Evolutionary conservation across 2,329 filamentous ascomycete species (phyloP), one percentile per base, ranked within the genome.

Genomic region (Lithohypha guttulata): DNA sequence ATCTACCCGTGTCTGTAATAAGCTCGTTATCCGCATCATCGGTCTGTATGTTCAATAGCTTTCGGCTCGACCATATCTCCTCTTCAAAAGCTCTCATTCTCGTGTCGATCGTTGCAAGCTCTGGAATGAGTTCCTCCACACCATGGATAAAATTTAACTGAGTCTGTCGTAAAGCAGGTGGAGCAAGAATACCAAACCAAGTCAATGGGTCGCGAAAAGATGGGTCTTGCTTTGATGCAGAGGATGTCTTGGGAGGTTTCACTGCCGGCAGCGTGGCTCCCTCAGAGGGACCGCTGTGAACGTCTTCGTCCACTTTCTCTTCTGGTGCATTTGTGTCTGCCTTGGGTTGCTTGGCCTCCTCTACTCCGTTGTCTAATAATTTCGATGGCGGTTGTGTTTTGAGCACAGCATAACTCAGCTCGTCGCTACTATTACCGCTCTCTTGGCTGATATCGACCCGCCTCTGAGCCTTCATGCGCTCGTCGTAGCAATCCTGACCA

Each of bases 401-500:
- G 6, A 14, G 6, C 11, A 28, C 26, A 10, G 26, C 15, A 28
- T 28, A 28, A 10, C 26, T 10, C 26, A 14, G 26, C 23, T 25
- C 23, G 23, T 25, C 8, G n/a, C 23, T 25, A n/a, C 23, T n/a
- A 25, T n/a, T 25, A 20, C 30, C 4, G 6, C 13, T n/a, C n/a
- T 19, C 36, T 11, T 27, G 10, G 19, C 18, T 14, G 26, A 30
- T 48, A n/a, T 41, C 41, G 13, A 53, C 42, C 42, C 50, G 60
- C 42, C 55, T 55, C 15, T 53, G 59, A 11, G 66, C 65, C 48
- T 68, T 66, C 67, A 69, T 70, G 21, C 67, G 55, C 31, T 63
- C 61, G 52, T 70, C 67, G 42, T 68, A 70, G 45, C 63, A 67
- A 38, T 70, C 66, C 23, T 62, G 55, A 10, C 67, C 66, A 55